phyloP scores from a whole-genome alignment of 2,329 filamentous ascomycete species.

The Monosporascus sp. region DNA sequence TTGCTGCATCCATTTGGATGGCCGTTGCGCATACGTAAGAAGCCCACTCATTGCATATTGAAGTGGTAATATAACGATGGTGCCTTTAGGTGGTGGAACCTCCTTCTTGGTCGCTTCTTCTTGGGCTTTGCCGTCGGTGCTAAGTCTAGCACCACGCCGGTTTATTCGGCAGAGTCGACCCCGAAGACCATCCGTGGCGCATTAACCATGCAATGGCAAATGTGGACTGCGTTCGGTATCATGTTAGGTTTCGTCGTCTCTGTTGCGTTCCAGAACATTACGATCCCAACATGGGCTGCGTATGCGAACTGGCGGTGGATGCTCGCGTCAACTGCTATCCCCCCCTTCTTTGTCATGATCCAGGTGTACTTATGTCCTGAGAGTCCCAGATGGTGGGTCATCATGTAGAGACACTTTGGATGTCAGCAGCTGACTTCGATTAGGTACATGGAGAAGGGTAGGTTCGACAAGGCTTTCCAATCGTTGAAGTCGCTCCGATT shows the following conservation, averaged over 20 bases:
- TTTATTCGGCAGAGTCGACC: conserved; percentile 61
- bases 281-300: conserved; percentile 39
- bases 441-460: conserved; percentile 38
- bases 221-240: conserved; percentile 46
- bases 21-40: conserved; percentile 28
- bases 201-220: conserved; percentile 66
- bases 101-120: conserved; percentile 62
- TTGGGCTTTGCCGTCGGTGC: conserved; percentile 65
- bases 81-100: conserved; percentile 44
- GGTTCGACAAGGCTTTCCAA: conserved; percentile 39
- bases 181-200: conserved; percentile 59
- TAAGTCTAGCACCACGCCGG: conserved; percentile 54
- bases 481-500: conserved; percentile 41
- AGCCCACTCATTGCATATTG: neutral
- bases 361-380: conserved; percentile 34
- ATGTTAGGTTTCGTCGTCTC: conserved; percentile 53
- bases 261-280: conserved; percentile 52
- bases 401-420: neutral
- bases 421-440: neutral
- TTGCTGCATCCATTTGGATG: conserved; percentile 44
- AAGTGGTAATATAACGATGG: conserved; percentile 29
- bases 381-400: conserved; percentile 36
- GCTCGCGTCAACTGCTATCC: conserved; percentile 58
- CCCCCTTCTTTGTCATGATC: conserved; percentile 45
- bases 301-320: conserved; percentile 60